These are phyloP conservation scores for Penicillium crustosum DNA, from an alignment of 2,329 filamentous ascomycete species.

Conservation along the genomic window DNA sequence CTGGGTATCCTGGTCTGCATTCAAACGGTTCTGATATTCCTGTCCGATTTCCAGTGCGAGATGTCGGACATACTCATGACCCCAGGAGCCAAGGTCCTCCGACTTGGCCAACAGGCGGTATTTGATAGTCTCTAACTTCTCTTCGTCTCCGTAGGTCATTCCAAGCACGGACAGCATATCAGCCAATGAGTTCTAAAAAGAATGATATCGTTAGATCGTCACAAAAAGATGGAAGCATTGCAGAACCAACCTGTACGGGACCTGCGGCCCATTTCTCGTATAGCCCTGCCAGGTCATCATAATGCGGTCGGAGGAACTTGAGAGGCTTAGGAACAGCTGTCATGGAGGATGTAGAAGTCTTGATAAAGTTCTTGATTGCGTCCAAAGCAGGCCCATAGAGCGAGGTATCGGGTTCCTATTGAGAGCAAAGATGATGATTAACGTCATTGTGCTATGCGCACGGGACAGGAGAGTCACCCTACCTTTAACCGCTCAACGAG, in stretches of 20 bases:
- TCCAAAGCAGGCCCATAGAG: conserved; percentile 92
- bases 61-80: conserved; percentile 96
- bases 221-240: neutral
- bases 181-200: conserved; percentile 67
- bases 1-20: conserved; percentile 77
- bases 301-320: conserved; percentile 96
- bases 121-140: conserved; percentile 92
- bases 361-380: conserved; percentile 97
- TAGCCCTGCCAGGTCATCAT: conserved; percentile 79
- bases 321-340: conserved; percentile 97
- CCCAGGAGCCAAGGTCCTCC: conserved; percentile 93
- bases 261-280: conserved; percentile 87
- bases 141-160: conserved; percentile 98
- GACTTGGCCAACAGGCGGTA: conserved; percentile 88
- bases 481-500: conserved; percentile 92
- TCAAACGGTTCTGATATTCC: conserved; percentile 84
- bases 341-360: conserved; percentile 99
- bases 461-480: conserved; percentile 28
- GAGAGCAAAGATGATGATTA: conserved; percentile 19
- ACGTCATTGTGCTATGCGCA: conserved; percentile 26
- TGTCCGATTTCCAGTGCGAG: conserved; percentile 93
- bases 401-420: conserved; percentile 76
- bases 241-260: conserved; percentile 70
- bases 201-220: conserved; percentile 10
- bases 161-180: conserved; percentile 96